Percentiles rank a stretch among this genome's conserved stretches.
Evolutionary conservation across 495 filamentous ascomycete species (phyloP).

Genomic region (Aspergillus heteromorphus): DNA sequence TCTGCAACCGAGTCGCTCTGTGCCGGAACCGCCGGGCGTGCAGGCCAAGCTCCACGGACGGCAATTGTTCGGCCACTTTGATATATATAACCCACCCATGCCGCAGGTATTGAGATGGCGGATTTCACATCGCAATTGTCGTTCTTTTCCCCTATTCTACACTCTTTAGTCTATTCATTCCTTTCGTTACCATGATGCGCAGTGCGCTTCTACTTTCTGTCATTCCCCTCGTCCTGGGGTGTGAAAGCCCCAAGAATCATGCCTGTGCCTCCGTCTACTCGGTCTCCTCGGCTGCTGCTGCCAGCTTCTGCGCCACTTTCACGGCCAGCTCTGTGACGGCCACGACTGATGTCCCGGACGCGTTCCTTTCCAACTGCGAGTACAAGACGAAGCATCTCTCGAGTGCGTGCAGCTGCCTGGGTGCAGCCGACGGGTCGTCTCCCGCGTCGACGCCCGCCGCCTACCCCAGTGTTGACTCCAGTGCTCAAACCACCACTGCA

Average conservation of each 20-base stretch:
- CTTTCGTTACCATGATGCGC: conserved; percentile 30
- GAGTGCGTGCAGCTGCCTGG: conserved; percentile 28
- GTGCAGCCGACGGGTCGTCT: conserved; percentile 9
- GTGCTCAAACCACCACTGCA: background rate
- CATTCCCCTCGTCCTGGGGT: conserved; percentile 24
- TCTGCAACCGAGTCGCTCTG: too few relatives aligned
- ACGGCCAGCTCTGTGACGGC: conserved; percentile 23
- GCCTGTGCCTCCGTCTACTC: conserved; percentile 26
- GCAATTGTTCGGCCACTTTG: background rate
- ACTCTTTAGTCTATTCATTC: conserved; percentile 12
- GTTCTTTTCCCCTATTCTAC: background rate
- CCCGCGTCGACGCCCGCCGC: conserved; percentile 1
- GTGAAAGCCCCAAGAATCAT: conserved; percentile 23
- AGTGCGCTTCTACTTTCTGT: conserved; percentile 26
- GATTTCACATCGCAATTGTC: background rate
- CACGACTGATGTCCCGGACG: conserved; percentile 20
- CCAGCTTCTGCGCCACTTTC: conserved; percentile 27
- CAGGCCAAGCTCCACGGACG: too few relatives aligned
- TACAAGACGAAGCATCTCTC: conserved; percentile 23
- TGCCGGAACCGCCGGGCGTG: too few relatives aligned
- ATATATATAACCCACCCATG: background rate
- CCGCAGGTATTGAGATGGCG: background rate
- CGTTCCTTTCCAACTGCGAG: conserved; percentile 21
- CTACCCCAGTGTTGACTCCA: conserved; percentile 2
- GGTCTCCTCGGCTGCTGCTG: conserved; percentile 21